Evolutionary conservation across 345 rosid genomes (phyloP), one percentile per base, ranked within the genome.

Genomic region (Euphorbia peplus): DNA sequence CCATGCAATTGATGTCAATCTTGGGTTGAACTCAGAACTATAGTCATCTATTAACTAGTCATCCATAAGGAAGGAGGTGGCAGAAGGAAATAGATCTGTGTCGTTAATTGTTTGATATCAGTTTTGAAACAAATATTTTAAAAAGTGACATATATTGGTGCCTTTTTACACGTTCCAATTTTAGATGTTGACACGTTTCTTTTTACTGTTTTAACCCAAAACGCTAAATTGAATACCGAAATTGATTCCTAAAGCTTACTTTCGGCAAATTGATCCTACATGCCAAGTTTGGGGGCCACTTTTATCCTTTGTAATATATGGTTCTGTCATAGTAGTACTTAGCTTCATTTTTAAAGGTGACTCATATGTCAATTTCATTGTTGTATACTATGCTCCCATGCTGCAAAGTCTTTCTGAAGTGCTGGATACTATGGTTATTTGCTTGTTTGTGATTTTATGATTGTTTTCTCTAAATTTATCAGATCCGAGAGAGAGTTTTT

Each of bases 401-500:
- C 37, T 32, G 37, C 37, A 32, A 32, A 32, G 37, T 32, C 37
- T 32, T 32, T 32, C 37, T 6, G 4, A 32, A 32, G 37, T 32
- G 37, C 6, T 32, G 3, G 37, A 32, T 46, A 24, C 26, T 7
- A 18, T 16, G 2, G n/a, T n/a, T 14, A 12, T 13, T n/a, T 64
- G 25, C 39, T 64, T 21, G 28, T 25, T 1, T 26, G 39, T 18
- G 19, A 28, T 28, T 32, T 18, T 26, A 18, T 47, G 35, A 3
- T 9, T 28, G 6, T 46, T 37, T 42, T 69, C 4, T 46, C 58
- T 67, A 52, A 42, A 53, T 42, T 30, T 24, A 63, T 30, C 75
- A 95, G 99, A 79, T 95, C 99, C 1, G 98, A 95, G 56, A 88
- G 84, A 74, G 92, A 87, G 67, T 92, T 85, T 64, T 73, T 95